phyloP scores from a whole-genome alignment of 148 eudicot genomes.

The Chenopodium suecicum region DNA sequence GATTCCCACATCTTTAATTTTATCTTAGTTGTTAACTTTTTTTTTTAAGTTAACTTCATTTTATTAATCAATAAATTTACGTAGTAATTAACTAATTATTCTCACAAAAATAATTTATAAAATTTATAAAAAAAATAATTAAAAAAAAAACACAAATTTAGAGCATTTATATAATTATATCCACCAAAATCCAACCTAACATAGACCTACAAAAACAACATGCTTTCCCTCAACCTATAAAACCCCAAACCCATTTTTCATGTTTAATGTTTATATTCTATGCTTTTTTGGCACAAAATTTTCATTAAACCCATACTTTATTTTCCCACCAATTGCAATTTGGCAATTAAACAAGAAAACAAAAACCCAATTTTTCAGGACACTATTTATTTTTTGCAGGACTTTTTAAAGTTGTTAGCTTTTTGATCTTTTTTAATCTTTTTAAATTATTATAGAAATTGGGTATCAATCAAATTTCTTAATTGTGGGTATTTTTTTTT shows the following conservation, averaged over 20 bases:
- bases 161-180: too few species aligned
- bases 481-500: neutral
- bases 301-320: neutral
- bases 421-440: neutral
- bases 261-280: neutral
- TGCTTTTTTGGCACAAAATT: neutral
- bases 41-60: too few species aligned
- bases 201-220: neutral
- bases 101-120: too few species aligned
- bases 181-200: slow-evolving; percentile 7
- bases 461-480: neutral
- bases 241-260: slow-evolving; percentile 3
- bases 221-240: slow-evolving; percentile 16
- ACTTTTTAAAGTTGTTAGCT: neutral
- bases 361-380: slow-evolving; percentile 3
- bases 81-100: neutral
- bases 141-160: too few species aligned
- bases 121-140: too few species aligned
- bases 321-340: neutral
- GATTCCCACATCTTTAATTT: neutral
- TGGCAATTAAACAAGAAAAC: neutral
- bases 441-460: too few species aligned
- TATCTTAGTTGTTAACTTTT: neutral
- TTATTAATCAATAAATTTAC: too few species aligned
- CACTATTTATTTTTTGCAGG: neutral